Percentiles rank a stretch among this genome's conserved stretches.
phyloP scores from a whole-genome alignment of 805 yeast species.

The Wickerhamiella qilinensis region DNA sequence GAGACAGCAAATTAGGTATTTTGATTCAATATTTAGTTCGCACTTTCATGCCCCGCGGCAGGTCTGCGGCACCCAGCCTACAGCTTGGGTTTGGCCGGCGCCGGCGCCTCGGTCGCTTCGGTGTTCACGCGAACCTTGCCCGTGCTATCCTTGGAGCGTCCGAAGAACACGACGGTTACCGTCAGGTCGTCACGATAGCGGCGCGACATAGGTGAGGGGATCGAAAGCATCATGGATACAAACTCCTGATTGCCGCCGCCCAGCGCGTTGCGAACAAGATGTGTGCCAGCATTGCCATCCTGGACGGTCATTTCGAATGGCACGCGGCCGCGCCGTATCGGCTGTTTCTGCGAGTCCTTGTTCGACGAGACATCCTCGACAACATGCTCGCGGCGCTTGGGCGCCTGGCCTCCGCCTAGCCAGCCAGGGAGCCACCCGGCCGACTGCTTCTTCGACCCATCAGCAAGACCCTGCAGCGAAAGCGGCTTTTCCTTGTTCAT shows the following conservation, averaged over 20 bases:
- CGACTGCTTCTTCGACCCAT: not conserved
- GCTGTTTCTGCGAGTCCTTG: constrained; percentile 44
- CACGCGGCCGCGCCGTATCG: constrained; percentile 35
- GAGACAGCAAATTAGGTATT: too few species aligned
- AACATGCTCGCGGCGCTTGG: constrained; percentile 12
- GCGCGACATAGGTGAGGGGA: constrained; percentile 84
- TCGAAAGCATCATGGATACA: constrained; percentile 72
- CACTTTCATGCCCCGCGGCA: too few species aligned
- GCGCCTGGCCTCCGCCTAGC: constrained; percentile 6
- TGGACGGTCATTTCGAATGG: constrained; percentile 28
- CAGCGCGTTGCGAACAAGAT: constrained; percentile 81
- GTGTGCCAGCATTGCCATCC: constrained; percentile 84
- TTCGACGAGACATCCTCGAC: constrained; percentile 28
- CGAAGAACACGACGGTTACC: constrained; percentile 89
- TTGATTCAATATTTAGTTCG: too few species aligned
- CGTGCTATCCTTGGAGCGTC: constrained; percentile 24
- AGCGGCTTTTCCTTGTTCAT: constrained; percentile 51
- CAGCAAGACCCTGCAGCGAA: constrained; percentile 5
- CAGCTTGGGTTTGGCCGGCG: too few species aligned
- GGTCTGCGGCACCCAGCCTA: too few species aligned
- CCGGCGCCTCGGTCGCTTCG: constrained; percentile 18
- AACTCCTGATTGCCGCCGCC: constrained; percentile 82
- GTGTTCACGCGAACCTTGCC: constrained; percentile 19
- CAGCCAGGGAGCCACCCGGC: constrained; percentile 9
- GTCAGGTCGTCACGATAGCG: constrained; percentile 91